Base-by-base conservation (phyloP, 1,284 basidiomycete genomes). In the Ceratobasidium theobromae region DNA sequence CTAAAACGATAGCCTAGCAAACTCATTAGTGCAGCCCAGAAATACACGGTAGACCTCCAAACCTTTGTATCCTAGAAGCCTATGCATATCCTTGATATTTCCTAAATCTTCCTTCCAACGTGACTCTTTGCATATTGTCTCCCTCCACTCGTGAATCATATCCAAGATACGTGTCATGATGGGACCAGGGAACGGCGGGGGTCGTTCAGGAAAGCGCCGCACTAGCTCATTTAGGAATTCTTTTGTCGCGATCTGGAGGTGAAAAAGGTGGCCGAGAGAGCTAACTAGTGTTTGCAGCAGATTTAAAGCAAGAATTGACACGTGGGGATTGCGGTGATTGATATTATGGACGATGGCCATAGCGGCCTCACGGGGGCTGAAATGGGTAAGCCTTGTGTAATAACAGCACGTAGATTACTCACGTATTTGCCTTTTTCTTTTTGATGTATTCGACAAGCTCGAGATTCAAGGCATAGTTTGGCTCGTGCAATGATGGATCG, bases 181-280 rank as follows among this genome's bases (percentile, higher is more conserved):
- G 14, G 94, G 89, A 4, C 93, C 92, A 0, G 93, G 93, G 75
- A 97, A 95, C 8, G 93, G 90, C 0, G 97, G 96, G 2, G 96
- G 96, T 45, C 96, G 86, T 77, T 99, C 97, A 8, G 97, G 97
- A 76, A 99, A 99, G 68, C 96, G 85, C 49, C 95, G 88, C 27
- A 99, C 97, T 73, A 99, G 89, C 77, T 98, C 96, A 77, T 99
- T 99, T 21, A 99, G 82, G 74, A 99, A 99, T 75, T 98, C 97
- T 75, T 99, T 99, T 25, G 97, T 99, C n/a, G 91, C 84, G 72
- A 99, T 91, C 77, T 99, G 96, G 25, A 99, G 87, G 74, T 99
- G 96, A 69, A 99, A 90, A 0, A 95, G 88, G 77, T 99, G 99
- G 72, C 96, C 96, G 75, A 95, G 98, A 53, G 92, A 89, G 75